Evolutionary conservation across 169 alveolate genomes (phyloP).

Genomic region (Cryptosporidium meleagridis): DNA sequence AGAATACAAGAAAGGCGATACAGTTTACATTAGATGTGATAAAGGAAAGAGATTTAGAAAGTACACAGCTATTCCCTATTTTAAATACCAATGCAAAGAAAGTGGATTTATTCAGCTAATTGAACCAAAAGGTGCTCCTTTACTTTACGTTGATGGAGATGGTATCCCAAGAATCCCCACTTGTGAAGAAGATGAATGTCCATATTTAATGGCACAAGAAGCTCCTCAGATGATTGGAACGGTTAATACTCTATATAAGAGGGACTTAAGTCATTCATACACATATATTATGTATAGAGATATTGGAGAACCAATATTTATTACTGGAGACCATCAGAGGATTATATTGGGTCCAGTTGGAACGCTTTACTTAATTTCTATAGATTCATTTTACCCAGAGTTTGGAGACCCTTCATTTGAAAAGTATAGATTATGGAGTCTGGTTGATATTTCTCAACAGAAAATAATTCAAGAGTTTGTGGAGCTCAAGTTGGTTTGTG

Average conservation of each 20-base stretch:
- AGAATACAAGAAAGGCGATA: slow-evolving; percentile 48
- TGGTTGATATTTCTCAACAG: slow-evolving; percentile 45
- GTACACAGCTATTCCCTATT: slow-evolving; percentile 44
- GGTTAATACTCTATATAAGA: slow-evolving; percentile 43
- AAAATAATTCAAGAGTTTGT: slow-evolving; percentile 50
- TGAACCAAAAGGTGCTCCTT: slow-evolving; percentile 61
- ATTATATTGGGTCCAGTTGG: slow-evolving; percentile 64
- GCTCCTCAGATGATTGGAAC: slow-evolving; percentile 56
- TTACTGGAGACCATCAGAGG: slow-evolving; percentile 63
- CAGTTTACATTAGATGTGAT: neutral
- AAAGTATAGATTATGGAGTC: slow-evolving; percentile 42
- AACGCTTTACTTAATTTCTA: slow-evolving; percentile 44
- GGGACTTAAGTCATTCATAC: slow-evolving; percentile 37
- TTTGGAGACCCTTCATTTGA: slow-evolving; percentile 31
- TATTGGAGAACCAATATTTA: slow-evolving; percentile 59
- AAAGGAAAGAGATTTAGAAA: slow-evolving; percentile 32
- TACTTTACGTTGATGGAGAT: slow-evolving; percentile 52
- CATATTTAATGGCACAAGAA: slow-evolving; percentile 34
- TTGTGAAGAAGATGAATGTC: slow-evolving; percentile 61
- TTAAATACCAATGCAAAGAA: slow-evolving; percentile 57
- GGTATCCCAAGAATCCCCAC: slow-evolving; percentile 60
- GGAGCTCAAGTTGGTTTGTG: slow-evolving; percentile 19
- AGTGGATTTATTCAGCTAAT: slow-evolving; percentile 52
- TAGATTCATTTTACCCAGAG: slow-evolving; percentile 51
- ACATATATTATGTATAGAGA: slow-evolving; percentile 63